These are phyloP conservation scores for Pinus albicaulis DNA, from an alignment of 75 land plant species.

Conservation along the genomic window DNA sequence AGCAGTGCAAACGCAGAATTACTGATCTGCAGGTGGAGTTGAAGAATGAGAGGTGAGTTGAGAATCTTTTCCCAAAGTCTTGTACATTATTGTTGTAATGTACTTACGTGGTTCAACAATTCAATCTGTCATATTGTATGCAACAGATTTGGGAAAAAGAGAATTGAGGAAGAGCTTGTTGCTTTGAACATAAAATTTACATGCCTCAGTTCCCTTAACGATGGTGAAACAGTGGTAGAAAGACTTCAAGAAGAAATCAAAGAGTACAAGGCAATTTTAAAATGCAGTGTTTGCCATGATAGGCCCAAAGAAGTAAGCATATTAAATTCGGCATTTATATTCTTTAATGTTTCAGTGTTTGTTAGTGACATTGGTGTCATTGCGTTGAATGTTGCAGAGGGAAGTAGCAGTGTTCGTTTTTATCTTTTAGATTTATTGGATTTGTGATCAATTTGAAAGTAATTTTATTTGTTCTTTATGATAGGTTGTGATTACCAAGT, in stretches of 20 bases:
- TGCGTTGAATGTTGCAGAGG: neutral
- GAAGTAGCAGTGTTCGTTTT: neutral
- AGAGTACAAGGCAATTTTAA: slow-evolving; percentile 78
- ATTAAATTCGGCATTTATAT: neutral
- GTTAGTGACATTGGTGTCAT: neutral
- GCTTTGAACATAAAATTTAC: slow-evolving; percentile 50
- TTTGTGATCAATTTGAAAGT: neutral
- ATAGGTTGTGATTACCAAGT: slow-evolving; percentile 97
- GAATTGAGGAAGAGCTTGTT: slow-evolving; percentile 75
- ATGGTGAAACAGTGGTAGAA: slow-evolving; percentile 55
- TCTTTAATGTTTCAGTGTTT: neutral
- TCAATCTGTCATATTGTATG: neutral
- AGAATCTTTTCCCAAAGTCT: neutral
- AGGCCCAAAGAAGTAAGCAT: slow-evolving; percentile 78
- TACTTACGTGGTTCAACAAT: neutral
- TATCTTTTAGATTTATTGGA: neutral
- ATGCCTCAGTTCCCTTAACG: slow-evolving; percentile 46
- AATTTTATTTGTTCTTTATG: slow-evolving; percentile 13
- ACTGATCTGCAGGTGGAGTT: neutral
- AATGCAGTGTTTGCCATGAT: slow-evolving; percentile 84
- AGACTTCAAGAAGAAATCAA: slow-evolving; percentile 76
- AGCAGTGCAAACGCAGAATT: neutral
- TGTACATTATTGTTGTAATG: neutral
- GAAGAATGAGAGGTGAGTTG: neutral
- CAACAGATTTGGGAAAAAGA: slow-evolving; percentile 71